Evolutionary conservation across 2,329 filamentous ascomycete species (phyloP), one percentile per base, ranked within the genome.

Genomic region (Alternaria dauci): DNA sequence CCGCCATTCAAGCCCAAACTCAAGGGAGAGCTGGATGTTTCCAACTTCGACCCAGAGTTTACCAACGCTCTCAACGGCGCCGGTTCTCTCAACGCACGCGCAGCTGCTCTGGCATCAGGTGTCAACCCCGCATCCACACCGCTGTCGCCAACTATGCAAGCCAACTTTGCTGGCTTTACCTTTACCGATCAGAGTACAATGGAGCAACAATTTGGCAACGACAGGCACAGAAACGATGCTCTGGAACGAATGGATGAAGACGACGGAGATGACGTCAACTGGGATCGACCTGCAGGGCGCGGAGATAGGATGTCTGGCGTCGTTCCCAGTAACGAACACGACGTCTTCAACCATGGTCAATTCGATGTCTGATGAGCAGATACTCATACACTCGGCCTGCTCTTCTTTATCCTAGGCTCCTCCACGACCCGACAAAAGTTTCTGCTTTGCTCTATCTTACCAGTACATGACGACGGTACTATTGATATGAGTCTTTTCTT

Each of bases 11-110:
- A 97, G 84, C 95, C 95, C 8, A 96, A 96, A 80, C 86, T 99
- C 75, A 96, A 96, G 85, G 95, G 91, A 14, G 93, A 97, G 78
- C 92, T 94, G 3, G 95, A 99, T 71, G 96, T 96, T 1, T 97
- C 94, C 44, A 98, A 99, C 81, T 99, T 99, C 75, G 95, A 99
- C 72, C 95, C 95, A 0, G 95, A 98, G 78, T 99, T 99, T 78
- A 99, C 95, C 53, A 97, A 95, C 68, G 95, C 95, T 6, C 82
- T 98, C 58, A 92, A 94, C 72, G 91, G 90, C 61, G 92, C 92
- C 55, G 81, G 91, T 1, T 97, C 94, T 0, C 84, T 98, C 59
- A 98, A 98, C 75, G 92, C 95, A 71, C 89, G 94, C 59, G 94
- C 95, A 5, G 92, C 93, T 14, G 92, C 92, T 8, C 80, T 98